Base-by-base conservation (phyloP, 1,284 basidiomycete genomes). In the Abortiporus biennis region DNA sequence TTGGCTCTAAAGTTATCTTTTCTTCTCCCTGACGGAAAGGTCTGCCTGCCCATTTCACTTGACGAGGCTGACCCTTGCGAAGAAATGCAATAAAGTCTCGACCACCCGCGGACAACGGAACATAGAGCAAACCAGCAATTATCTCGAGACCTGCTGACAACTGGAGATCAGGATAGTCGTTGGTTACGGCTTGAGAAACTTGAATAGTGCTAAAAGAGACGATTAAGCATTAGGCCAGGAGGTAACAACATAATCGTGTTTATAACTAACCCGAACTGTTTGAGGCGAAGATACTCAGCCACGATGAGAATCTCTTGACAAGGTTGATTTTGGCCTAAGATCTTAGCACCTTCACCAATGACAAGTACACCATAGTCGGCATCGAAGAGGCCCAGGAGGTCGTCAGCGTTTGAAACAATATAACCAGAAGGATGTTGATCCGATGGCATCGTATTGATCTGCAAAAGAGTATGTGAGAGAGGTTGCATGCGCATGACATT, bases 221-320 rank as follows among this genome's bases (percentile, higher is more conserved):
- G 44, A 43, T 24, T 4, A 4, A 6, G 22, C 42, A 31, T 36
- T 15, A 34, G 25, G 38, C 24, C 27, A 9, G 6, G 15, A 12
- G 24, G 19, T 6, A 36, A 32, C 15, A 15, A 38, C 6, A 11
- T 32, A 21, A 8, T 5, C 41, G 15, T 9, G 20, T 16, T 12
- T n/a, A 20, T 9, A 11, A 68, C 76, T 43, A 49, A 83, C 77
- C 73, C 72, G 61, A 80, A 90, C 55, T 79, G 78, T 59, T 87
- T 86, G 22, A 89, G 60, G 3, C 88, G 76, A n/a, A 93, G 64
- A 54, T 90, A 93, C 58, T 93, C 89, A 0, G 89, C 82, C 45
- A 93, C 77, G 21, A 89, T 79, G 38, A 93, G 65, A 36, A 91
- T 84, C 54, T 92, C 88, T 54, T 92, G 88, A n/a, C 88, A 85